These are phyloP conservation scores for Talaromyces proteolyticus DNA, from an alignment of 495 filamentous ascomycete genomes.

Conservation along the genomic window DNA sequence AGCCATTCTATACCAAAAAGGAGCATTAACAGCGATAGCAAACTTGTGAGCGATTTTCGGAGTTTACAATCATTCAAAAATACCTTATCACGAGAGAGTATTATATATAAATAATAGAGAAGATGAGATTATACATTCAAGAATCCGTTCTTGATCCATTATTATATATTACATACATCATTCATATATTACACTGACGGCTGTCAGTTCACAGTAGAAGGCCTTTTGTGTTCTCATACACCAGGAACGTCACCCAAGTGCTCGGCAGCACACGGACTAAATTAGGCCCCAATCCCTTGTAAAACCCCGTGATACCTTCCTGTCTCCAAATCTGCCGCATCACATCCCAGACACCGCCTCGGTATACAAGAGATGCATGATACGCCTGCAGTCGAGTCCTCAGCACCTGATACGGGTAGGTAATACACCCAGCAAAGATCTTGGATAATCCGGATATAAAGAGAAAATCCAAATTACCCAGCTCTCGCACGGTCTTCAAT, in stretches of 20 bases:
- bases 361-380: conserved; percentile 60
- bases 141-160: no score
- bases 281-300: conserved; percentile 86
- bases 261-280: conserved; percentile 84
- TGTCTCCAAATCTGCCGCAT: conserved; percentile 64
- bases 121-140: no score
- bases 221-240: conserved; percentile 88
- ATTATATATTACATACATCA: no score
- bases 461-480: conserved; percentile 68
- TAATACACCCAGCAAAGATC: conserved; percentile 75
- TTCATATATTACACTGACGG: no score
- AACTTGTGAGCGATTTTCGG: no score
- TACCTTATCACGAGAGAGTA: no score
- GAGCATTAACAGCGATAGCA: not conserved
- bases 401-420: conserved; percentile 93
- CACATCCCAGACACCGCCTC: conserved; percentile 65
- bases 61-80: no score
- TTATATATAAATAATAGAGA: no score
- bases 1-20: not conserved
- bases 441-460: conserved; percentile 77
- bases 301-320: conserved; percentile 82
- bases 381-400: conserved; percentile 84
- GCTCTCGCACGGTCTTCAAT: conserved; percentile 10
- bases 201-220: no score
- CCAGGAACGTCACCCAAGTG: conserved; percentile 96